Conservation (phyloP, 169 alveolate species). For the Eimeria necatrix region DNA sequence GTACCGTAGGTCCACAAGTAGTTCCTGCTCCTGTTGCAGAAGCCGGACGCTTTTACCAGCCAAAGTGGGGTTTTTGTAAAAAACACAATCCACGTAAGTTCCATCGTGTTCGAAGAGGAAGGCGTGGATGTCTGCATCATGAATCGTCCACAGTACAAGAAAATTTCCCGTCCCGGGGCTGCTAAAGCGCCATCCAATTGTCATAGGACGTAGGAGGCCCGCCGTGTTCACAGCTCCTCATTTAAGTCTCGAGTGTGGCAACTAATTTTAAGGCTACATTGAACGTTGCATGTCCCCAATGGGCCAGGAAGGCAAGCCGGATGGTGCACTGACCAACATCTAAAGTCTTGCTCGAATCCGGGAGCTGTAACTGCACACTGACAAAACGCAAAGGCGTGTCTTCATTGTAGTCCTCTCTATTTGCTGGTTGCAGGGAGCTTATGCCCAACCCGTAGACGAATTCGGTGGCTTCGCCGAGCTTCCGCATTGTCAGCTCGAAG, state of each 20-base stretch:
- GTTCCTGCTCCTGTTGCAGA: constrained; percentile 60
- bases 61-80: constrained; percentile 73
- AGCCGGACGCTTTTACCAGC: constrained; percentile 75
- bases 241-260: neutral
- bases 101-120: constrained; percentile 74
- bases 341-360: constrained; percentile 32
- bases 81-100: constrained; percentile 73
- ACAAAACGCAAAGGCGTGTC: constrained; percentile 69
- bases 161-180: too few species aligned
- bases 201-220: too few species aligned
- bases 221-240: neutral
- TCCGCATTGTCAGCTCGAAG: constrained; percentile 40
- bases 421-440: constrained; percentile 59
- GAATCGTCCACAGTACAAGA: neutral
- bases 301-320: too few species aligned
- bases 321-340: constrained; percentile 46
- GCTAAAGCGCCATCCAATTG: too few species aligned
- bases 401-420: neutral
- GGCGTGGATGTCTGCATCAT: constrained; percentile 76
- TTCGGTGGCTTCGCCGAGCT: constrained; percentile 62
- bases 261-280: too few species aligned
- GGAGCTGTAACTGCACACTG: constrained; percentile 65
- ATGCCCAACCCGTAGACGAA: constrained; percentile 68
- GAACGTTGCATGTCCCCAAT: too few species aligned
- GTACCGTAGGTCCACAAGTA: constrained; percentile 65